Evolutionary conservation across 108 stramenopile genomes (phyloP).

Genomic region (Skeletonema costatum): DNA sequence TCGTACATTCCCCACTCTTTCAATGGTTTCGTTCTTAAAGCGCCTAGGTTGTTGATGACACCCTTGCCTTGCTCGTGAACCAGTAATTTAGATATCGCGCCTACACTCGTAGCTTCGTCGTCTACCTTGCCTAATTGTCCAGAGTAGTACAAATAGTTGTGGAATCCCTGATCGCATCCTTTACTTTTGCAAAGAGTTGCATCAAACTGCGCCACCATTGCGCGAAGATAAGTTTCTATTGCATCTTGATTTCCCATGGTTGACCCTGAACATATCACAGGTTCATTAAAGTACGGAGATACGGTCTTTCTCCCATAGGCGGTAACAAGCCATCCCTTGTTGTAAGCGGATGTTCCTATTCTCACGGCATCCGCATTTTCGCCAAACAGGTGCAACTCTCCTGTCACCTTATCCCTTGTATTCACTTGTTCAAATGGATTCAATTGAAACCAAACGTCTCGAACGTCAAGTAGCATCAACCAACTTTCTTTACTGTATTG

Average conservation of each 20-base stretch:
- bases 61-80: constrained; percentile 86
- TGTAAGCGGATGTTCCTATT: constrained; percentile 68
- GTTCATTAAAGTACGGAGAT: constrained; percentile 53
- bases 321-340: constrained; percentile 62
- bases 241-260: constrained; percentile 86
- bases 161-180: constrained; percentile 88
- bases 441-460: constrained; percentile 82
- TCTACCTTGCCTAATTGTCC: constrained; percentile 42
- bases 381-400: constrained; percentile 76
- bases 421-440: constrained; percentile 58
- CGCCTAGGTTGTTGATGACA: constrained; percentile 83
- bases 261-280: constrained; percentile 79
- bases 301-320: constrained; percentile 58
- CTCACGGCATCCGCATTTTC: constrained; percentile 79
- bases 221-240: constrained; percentile 81
- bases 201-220: constrained; percentile 83
- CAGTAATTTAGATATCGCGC: constrained; percentile 58
- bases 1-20: constrained; percentile 75
- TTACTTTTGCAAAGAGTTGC: constrained; percentile 66
- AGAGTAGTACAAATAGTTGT: constrained; percentile 81
- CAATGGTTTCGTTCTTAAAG: constrained; percentile 65
- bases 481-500: constrained; percentile 68
- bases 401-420: constrained; percentile 35
- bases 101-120: constrained; percentile 20
- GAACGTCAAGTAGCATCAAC: constrained; percentile 83